phyloP scores from a whole-genome alignment of 371 early-diverging fungal species.

The Neoconidiobolus thromboides region DNA sequence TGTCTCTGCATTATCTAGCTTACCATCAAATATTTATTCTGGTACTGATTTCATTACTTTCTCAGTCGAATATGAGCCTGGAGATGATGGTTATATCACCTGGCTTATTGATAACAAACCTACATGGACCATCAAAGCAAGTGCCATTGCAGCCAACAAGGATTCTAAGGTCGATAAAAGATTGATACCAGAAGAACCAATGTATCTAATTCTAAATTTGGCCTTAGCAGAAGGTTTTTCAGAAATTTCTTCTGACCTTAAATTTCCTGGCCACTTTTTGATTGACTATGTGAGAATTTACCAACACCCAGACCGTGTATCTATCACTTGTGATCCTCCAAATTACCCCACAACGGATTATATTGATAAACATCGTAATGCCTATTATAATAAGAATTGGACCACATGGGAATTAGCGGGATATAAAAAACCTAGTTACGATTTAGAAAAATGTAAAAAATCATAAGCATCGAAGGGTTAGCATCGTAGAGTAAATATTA shows the following conservation, averaged over 20 bases:
- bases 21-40: constrained; percentile 1
- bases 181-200: constrained; percentile 8
- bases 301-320: constrained; percentile 25
- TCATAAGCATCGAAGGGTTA: too few relatives aligned
- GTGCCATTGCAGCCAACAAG: constrained; percentile 5
- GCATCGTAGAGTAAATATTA: too few relatives aligned
- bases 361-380: constrained; percentile 15
- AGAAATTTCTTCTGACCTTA: constrained; percentile 13
- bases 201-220: constrained; percentile 17
- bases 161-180: constrained; percentile 1
- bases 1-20: constrained; percentile 3
- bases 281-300: constrained; percentile 27
- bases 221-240: constrained; percentile 22
- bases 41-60: background rate
- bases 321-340: constrained; percentile 25
- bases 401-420: constrained; percentile 11
- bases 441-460: too few relatives aligned
- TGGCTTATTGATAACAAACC: constrained; percentile 5
- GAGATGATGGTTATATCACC: constrained; percentile 5
- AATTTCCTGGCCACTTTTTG: constrained; percentile 19
- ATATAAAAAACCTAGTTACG: constrained; percentile 7
- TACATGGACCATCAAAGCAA: constrained; percentile 4
- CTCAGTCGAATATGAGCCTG: constrained; percentile 6
- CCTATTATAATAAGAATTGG: constrained; percentile 10
- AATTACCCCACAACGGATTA: constrained; percentile 26